Conservation (phyloP, 179 eudicot genomes). For the Drosera spatulata region DNA sequence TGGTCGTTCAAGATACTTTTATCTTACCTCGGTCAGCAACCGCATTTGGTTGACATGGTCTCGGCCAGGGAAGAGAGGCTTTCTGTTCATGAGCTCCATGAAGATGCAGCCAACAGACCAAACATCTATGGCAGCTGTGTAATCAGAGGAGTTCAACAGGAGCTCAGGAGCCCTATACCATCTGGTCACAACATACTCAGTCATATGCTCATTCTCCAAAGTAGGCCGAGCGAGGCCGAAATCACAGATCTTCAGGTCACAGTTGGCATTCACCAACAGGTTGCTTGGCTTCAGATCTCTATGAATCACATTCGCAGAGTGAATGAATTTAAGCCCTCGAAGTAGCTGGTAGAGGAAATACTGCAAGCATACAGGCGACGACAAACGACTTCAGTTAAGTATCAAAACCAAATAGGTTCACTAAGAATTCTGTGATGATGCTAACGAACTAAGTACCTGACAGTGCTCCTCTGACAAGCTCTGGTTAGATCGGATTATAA, state of each 20-base stretch:
- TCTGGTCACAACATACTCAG: slow-evolving; percentile 13
- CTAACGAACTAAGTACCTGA: slow-evolving; percentile 34
- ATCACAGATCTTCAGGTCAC: slow-evolving; percentile 81
- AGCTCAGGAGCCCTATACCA: slow-evolving; percentile 96
- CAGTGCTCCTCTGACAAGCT: slow-evolving; percentile 79
- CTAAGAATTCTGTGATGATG: neutral
- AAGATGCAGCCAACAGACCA: slow-evolving; percentile 92
- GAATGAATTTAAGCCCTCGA: slow-evolving; percentile 82
- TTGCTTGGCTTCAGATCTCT: slow-evolving; percentile 83
- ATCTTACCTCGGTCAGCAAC: slow-evolving; percentile 63
- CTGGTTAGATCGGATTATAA: slow-evolving; percentile 77
- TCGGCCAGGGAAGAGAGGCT: slow-evolving; percentile 69
- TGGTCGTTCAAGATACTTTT: neutral
- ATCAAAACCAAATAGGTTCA: neutral
- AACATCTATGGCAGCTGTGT: slow-evolving; percentile 64
- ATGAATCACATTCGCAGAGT: slow-evolving; percentile 81
- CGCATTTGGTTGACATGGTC: slow-evolving; percentile 88
- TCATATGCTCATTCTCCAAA: slow-evolving; percentile 67
- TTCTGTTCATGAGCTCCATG: slow-evolving; percentile 79
- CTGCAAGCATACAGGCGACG: slow-evolving; percentile 26
- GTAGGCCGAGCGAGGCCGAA: slow-evolving; percentile 85
- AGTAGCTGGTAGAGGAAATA: slow-evolving; percentile 86
- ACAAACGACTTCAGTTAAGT: slow-evolving; percentile 1
- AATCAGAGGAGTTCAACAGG: slow-evolving; percentile 72
- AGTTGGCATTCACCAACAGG: slow-evolving; percentile 60